These are phyloP conservation scores for Apiotrichum gamsii DNA, from an alignment of 1,284 basidiomycete genomes.

Conservation along the genomic window DNA sequence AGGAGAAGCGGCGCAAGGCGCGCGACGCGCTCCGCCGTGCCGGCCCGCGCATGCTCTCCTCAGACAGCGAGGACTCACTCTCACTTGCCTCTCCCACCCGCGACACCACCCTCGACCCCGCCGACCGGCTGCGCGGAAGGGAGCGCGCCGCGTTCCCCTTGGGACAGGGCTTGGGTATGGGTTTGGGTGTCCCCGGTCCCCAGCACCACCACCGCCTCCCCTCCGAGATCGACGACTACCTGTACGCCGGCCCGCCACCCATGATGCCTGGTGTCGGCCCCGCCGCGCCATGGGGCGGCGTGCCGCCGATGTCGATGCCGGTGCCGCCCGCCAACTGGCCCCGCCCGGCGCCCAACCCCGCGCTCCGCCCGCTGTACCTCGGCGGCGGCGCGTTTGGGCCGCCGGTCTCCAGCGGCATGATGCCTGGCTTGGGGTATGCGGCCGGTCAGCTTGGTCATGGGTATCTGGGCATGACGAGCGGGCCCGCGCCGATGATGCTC, in stretches of 20 bases:
- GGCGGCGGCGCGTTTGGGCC: not conserved
- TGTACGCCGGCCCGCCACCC: not conserved
- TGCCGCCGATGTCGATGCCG: not conserved
- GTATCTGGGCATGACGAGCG: not conserved
- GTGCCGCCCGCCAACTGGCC: not conserved
- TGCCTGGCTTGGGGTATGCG: not conserved
- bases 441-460: not conserved
- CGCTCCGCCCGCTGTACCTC: not conserved
- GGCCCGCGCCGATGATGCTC: not conserved
- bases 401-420: not conserved
- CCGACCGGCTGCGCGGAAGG: not conserved
- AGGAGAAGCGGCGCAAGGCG: no score
- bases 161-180: not conserved
- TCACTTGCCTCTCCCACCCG: no score
- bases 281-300: not conserved
- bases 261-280: not conserved
- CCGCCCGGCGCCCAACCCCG: not conserved
- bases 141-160: not conserved
- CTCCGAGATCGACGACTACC: constrained; percentile 2
- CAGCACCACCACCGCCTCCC: constrained; percentile 1
- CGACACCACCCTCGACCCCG: no score
- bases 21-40: no score
- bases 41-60: no score
- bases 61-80: no score
- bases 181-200: not conserved